Evolutionary conservation across 805 yeast genomes (phyloP).

Genomic region (Debaryomyces maramus): DNA sequence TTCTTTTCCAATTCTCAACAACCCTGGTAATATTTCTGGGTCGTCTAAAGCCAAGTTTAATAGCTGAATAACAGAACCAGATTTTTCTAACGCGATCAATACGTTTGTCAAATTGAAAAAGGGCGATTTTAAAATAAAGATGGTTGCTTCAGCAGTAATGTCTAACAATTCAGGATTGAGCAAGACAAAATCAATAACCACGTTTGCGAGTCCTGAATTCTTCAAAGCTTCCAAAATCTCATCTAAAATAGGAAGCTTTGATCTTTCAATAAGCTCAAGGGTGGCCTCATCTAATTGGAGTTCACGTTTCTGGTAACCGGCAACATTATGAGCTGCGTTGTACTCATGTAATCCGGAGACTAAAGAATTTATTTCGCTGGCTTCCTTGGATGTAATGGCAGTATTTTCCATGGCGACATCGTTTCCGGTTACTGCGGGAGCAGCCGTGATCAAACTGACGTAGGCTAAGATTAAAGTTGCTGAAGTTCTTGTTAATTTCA

Average conservation of each 20-base stretch:
- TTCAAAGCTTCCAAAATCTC: conserved; percentile 18
- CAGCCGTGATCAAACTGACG: conserved; percentile 8
- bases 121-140: conserved; percentile 18
- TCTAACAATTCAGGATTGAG: conserved; percentile 21
- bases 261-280: conserved; percentile 12
- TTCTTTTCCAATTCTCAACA: conserved; percentile 22
- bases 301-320: conserved; percentile 3
- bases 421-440: background rate
- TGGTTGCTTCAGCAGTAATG: conserved; percentile 19
- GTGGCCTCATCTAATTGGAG: background rate
- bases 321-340: conserved; percentile 10
- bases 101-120: conserved; percentile 23
- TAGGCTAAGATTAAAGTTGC: conserved; percentile 10
- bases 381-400: background rate
- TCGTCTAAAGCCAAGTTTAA: conserved; percentile 22
- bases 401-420: background rate
- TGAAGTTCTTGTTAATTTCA: conserved; percentile 9
- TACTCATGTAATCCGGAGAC: conserved; percentile 12
- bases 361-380: conserved; percentile 7
- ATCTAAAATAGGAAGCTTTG: conserved; percentile 25
- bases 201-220: conserved; percentile 21
- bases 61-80: conserved; percentile 24
- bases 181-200: conserved; percentile 23
- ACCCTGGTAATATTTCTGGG: conserved; percentile 25
- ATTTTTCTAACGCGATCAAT: conserved; percentile 24